Conservation (phyloP, 495 filamentous ascomycete genomes). For the Penicillium cinerascens region DNA sequence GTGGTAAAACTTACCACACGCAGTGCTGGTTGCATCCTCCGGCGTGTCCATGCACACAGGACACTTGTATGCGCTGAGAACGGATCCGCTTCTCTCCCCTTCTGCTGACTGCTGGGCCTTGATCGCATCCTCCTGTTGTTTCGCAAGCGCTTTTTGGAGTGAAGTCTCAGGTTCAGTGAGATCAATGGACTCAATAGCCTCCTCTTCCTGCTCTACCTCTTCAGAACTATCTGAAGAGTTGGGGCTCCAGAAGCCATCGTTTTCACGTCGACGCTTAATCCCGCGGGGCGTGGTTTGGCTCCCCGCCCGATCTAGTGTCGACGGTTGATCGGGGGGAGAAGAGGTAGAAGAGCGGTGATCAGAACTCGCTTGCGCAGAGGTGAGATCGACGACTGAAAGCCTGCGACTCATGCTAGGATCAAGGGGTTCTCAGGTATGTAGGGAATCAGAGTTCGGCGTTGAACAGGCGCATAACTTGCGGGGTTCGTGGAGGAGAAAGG, state of each 20-base stretch:
- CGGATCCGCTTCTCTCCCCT: not conserved
- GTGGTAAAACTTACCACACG: conserved; percentile 11
- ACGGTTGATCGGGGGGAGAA: not conserved
- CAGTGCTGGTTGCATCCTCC: conserved; percentile 16
- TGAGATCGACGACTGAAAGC: conserved; percentile 15
- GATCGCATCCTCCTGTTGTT: conserved; percentile 43
- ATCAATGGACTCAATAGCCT: conserved; percentile 14
- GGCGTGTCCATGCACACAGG: conserved; percentile 20
- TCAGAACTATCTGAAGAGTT: not conserved
- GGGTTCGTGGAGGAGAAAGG: not conserved
- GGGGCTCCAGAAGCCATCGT: not conserved
- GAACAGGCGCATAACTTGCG: not conserved
- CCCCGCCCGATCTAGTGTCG: not conserved
- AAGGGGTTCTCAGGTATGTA: not conserved
- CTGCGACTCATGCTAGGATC: conserved; percentile 14
- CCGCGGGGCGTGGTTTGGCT: conserved; percentile 10
- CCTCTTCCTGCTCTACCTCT: not conserved
- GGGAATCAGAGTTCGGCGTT: not conserved
- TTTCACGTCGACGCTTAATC: conserved; percentile 12
- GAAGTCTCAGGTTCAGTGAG: conserved; percentile 41
- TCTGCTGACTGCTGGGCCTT: conserved; percentile 32
- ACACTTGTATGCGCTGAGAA: conserved; percentile 14
- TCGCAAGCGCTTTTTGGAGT: conserved; percentile 45
- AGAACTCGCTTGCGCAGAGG: not conserved
- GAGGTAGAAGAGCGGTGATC: not conserved